Evolutionary conservation across 106 monocot genomes (phyloP).

Genomic region (Chionographis japonica): DNA sequence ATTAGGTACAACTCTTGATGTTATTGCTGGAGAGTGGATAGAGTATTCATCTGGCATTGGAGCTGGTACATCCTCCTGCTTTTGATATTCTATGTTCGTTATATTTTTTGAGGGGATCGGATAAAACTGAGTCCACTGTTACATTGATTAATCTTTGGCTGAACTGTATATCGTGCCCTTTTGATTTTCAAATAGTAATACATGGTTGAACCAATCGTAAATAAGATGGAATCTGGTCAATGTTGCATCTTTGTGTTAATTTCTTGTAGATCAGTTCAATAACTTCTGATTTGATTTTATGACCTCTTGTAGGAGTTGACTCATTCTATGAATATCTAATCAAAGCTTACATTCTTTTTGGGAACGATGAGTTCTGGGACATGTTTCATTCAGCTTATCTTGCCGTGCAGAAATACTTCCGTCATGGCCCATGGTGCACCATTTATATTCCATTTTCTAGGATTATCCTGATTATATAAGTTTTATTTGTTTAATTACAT

Average conservation of each 20-base stretch:
- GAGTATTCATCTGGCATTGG: slow-evolving; percentile 91
- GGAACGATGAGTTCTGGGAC: slow-evolving; percentile 83
- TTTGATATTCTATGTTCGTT: not conserved
- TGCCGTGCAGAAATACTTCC: slow-evolving; percentile 87
- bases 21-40: slow-evolving; percentile 79
- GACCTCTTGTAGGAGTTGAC: slow-evolving; percentile 71
- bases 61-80: slow-evolving; percentile 55
- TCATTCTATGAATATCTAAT: slow-evolving; percentile 95
- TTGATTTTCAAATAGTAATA: not conserved
- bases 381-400: slow-evolving; percentile 92
- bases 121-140: too few relatives aligned
- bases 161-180: not conserved
- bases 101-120: not conserved
- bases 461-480: too few relatives aligned
- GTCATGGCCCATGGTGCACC: slow-evolving; percentile 90
- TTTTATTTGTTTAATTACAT: not conserved
- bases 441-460: slow-evolving; percentile 16
- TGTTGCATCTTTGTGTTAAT: not conserved
- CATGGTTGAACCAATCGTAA: not conserved
- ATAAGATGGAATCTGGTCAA: not conserved
- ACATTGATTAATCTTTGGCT: too few relatives aligned
- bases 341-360: slow-evolving; percentile 91
- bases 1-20: slow-evolving; percentile 88
- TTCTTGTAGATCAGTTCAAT: not conserved
- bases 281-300: not conserved